Evolutionary conservation across 306 rosid genomes (phyloP).

Genomic region (Cicer bijugum): DNA sequence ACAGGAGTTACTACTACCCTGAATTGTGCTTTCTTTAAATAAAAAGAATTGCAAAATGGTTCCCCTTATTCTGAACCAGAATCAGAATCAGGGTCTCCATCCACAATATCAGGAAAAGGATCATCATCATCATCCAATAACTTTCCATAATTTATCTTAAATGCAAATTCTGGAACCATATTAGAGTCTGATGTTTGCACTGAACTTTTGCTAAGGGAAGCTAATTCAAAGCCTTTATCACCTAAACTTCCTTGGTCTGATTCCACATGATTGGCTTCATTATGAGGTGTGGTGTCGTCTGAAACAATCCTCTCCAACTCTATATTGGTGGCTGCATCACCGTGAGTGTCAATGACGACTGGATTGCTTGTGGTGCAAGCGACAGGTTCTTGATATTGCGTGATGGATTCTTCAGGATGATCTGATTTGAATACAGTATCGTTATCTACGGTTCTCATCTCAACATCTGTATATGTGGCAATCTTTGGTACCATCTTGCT

Average conservation of each 20-base stretch:
- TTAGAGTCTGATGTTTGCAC: conserved; percentile 40
- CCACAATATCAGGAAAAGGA: conserved; percentile 73
- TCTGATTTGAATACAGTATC: conserved; percentile 42
- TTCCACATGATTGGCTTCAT: conserved; percentile 41
- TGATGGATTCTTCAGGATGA: conserved; percentile 37
- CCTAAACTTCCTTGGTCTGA: conserved; percentile 37
- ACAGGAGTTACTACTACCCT: not conserved
- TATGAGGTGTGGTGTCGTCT: conserved; percentile 37
- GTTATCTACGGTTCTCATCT: conserved; percentile 45
- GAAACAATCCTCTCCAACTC: conserved; percentile 42
- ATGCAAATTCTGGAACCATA: conserved; percentile 36
- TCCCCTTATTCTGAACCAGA: conserved; percentile 56
- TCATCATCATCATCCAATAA: conserved; percentile 54
- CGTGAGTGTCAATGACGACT: conserved; percentile 16
- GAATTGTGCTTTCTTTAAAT: conserved; percentile 22
- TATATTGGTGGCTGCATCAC: conserved; percentile 34
- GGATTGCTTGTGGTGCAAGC: conserved; percentile 34
- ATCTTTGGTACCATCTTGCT: conserved; percentile 34
- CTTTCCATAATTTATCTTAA: conserved; percentile 35
- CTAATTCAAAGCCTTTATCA: conserved; percentile 27
- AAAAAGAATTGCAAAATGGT: not conserved
- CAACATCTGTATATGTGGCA: conserved; percentile 44
- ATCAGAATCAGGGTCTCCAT: conserved; percentile 73
- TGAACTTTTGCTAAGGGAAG: conserved; percentile 34
- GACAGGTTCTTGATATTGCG: conserved; percentile 45